Evolutionary conservation across 129 eudicot genomes (phyloP).

Genomic region (Mikania micrantha): DNA sequence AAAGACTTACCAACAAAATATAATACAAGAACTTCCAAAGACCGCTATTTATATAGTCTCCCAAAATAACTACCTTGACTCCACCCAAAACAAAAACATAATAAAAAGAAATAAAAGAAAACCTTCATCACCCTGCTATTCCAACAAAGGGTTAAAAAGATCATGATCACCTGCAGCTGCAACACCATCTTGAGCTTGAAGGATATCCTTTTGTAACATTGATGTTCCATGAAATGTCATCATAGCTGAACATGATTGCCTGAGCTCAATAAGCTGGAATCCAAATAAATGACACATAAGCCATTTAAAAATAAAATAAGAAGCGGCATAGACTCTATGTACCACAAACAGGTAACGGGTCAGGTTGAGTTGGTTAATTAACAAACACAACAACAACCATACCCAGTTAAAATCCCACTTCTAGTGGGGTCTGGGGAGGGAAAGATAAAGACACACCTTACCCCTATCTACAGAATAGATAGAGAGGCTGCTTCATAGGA

Average conservation of each 20-base stretch:
- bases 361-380: not conserved
- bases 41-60: conserved; percentile 3
- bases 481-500: too few species aligned
- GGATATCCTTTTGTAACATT: conserved; percentile 67
- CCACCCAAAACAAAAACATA: not conserved
- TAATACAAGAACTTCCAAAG: conserved; percentile 1
- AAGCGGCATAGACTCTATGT: not conserved
- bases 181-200: conserved; percentile 32
- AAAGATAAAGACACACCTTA: too few species aligned
- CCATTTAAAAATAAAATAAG: not conserved
- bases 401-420: too few species aligned
- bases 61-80: not conserved
- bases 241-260: conserved; percentile 62
- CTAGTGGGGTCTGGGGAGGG: too few species aligned
- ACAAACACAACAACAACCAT: too few species aligned
- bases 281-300: not conserved
- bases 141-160: conserved; percentile 18
- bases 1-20: conserved; percentile 1
- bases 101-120: not conserved
- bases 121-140: conserved; percentile 8
- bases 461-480: too few species aligned
- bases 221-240: conserved; percentile 69
- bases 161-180: conserved; percentile 20
- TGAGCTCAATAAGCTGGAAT: conserved; percentile 52
- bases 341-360: not conserved